Evolutionary conservation across 75 land plant species (phyloP).

Genomic region (Pinus tabuliformis): DNA sequence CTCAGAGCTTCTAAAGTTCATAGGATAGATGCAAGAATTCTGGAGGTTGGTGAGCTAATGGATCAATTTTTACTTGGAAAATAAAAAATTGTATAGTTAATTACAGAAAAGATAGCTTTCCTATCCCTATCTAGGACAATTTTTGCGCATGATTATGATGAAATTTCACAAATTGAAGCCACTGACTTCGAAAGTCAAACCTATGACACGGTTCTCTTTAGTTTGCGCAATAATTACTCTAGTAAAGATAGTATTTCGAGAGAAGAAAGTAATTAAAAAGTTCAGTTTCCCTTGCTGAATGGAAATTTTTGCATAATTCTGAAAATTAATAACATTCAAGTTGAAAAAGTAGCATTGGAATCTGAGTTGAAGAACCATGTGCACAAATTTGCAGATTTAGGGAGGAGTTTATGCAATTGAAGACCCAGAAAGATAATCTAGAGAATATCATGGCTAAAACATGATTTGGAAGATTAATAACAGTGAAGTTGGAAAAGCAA

Average conservation of each 20-base stretch:
- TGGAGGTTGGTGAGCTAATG: conserved; percentile 5
- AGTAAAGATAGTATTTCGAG: not conserved
- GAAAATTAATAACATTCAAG: conserved; percentile 6
- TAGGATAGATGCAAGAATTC: conserved; percentile 8
- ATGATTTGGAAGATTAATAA: no score
- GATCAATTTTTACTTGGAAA: conserved; percentile 26
- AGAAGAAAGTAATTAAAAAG: conserved; percentile 5
- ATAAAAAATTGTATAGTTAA: conserved; percentile 14
- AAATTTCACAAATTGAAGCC: not conserved
- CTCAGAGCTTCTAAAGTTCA: not conserved
- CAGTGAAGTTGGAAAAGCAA: no score
- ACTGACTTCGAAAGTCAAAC: conserved; percentile 2
- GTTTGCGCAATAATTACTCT: not conserved
- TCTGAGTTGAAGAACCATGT: conserved; percentile 16
- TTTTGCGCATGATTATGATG: not conserved
- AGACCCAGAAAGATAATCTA: conserved; percentile 33
- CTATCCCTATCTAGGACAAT: conserved; percentile 14
- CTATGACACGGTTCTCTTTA: not conserved
- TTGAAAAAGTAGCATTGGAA: conserved; percentile 10
- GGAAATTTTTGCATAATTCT: conserved; percentile 3
- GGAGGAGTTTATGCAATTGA: conserved; percentile 34
- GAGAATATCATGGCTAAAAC: conserved; percentile 31
- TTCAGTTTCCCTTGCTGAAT: not conserved
- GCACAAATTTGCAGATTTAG: conserved; percentile 20
- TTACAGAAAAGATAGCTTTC: conserved; percentile 15